A percentile compares a stretch with the other conserved stretches of the same genome.
These are phyloP conservation scores for Yamagishiella unicocca DNA, from an alignment of 139 green algal species.

Conservation along the genomic window DNA sequence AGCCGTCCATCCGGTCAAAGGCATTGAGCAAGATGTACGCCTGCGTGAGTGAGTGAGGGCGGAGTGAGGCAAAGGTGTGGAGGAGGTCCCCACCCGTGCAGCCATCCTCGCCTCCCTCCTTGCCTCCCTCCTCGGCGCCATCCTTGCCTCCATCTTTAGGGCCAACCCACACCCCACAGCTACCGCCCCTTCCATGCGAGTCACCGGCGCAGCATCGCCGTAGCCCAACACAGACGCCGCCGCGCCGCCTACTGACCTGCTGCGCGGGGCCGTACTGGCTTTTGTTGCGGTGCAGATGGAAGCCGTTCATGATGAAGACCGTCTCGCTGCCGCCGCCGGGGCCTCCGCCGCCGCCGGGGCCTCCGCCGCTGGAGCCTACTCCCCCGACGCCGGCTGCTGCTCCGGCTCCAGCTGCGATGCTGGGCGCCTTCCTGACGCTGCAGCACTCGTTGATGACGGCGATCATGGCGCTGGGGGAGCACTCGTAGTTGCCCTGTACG, in stretches of 20 bases:
- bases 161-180: no score
- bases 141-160: no score
- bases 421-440: constrained; percentile 5
- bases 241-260: constrained; percentile 40
- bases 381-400: not conserved
- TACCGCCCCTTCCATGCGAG: no score
- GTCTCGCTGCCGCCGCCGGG: not conserved
- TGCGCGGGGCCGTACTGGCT: constrained; percentile 57
- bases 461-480: constrained; percentile 46
- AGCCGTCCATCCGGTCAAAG: constrained; percentile 42
- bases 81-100: no score
- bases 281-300: constrained; percentile 52
- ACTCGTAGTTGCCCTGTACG: constrained; percentile 63
- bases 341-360: not conserved
- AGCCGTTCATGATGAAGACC: constrained; percentile 57
- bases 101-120: no score
- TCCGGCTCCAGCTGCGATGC: not conserved
- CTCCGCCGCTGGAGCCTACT: not conserved
- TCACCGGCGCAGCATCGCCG: no score
- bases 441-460: constrained; percentile 56
- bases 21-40: constrained; percentile 59
- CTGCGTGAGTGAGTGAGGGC: constrained; percentile 10
- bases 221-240: not conserved
- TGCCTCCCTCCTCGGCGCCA: no score
- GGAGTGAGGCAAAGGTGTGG: no score